A percentile compares a stretch with the other conserved stretches of the same genome.
Evolutionary conservation across 139 green algal species (phyloP).

Genomic region (Chlamydomonas sphaeroides): DNA sequence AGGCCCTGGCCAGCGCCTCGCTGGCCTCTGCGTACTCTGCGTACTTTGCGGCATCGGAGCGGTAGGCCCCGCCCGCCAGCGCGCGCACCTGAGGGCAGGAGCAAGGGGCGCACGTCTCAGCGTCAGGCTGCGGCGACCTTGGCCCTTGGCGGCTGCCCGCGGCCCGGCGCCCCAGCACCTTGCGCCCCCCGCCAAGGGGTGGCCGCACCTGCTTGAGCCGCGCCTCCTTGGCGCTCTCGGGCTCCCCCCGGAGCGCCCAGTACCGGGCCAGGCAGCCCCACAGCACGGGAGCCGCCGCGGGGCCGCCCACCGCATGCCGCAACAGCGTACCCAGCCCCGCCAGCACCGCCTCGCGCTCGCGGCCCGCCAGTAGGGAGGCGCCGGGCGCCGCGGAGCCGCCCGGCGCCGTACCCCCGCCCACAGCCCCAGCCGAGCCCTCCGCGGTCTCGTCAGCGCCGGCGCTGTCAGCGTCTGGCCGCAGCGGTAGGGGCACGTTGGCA

Average conservation of each 20-base stretch:
- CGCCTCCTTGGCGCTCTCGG: constrained; percentile 67
- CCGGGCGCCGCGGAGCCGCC: too few relatives aligned
- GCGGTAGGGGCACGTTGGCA: not conserved
- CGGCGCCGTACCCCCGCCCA: too few relatives aligned
- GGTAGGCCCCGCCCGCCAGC: constrained; percentile 64
- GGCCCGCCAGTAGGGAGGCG: constrained; percentile 31
- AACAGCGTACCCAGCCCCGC: constrained; percentile 36
- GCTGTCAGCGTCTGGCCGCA: not conserved
- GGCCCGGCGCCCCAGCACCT: too few relatives aligned
- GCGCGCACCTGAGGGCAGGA: constrained; percentile 59
- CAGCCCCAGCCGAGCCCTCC: too few relatives aligned
- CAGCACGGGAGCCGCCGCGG: constrained; percentile 32
- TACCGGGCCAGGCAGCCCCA: constrained; percentile 65
- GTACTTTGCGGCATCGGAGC: constrained; percentile 57
- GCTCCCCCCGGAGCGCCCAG: constrained; percentile 56
- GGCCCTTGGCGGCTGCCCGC: too few relatives aligned
- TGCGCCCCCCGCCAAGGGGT: too few relatives aligned
- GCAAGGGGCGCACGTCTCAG: too few relatives aligned
- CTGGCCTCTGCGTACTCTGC: constrained; percentile 65
- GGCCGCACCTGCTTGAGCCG: constrained; percentile 74
- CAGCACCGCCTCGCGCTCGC: constrained; percentile 44
- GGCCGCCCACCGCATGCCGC: constrained; percentile 40
- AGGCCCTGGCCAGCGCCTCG: constrained; percentile 49
- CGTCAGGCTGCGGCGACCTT: too few relatives aligned
- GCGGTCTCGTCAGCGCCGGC: not conserved